These are phyloP conservation scores for Pyricularia pennisetigena DNA, from an alignment of 2,329 filamentous ascomycete species.

Conservation along the genomic window DNA sequence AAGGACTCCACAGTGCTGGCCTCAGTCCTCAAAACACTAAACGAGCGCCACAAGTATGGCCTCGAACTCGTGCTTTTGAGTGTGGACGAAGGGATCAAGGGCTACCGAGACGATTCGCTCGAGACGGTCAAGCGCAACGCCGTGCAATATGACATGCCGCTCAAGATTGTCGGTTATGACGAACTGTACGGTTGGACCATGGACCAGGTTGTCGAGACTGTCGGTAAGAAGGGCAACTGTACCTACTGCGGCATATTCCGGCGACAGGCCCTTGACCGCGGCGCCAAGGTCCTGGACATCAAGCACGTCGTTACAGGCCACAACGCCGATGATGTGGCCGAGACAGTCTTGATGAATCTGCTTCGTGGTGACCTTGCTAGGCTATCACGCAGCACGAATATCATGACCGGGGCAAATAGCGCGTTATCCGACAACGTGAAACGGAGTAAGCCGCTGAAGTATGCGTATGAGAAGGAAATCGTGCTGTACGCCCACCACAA, in stretches of 20 bases:
- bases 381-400: constrained; percentile 79
- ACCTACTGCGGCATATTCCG: constrained; percentile 97
- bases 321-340: constrained; percentile 94
- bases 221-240: constrained; percentile 97
- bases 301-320: constrained; percentile 94
- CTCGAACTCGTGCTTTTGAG: constrained; percentile 79
- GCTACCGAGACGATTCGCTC: constrained; percentile 89
- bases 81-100: constrained; percentile 95
- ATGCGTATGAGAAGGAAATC: constrained; percentile 98
- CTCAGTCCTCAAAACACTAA: constrained; percentile 87
- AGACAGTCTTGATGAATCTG: constrained; percentile 97
- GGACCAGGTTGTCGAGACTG: constrained; percentile 94
- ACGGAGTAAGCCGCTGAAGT: constrained; percentile 93
- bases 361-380: constrained; percentile 83
- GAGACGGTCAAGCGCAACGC: constrained; percentile 96
- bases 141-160: constrained; percentile 77
- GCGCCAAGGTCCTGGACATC: constrained; percentile 78
- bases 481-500: constrained; percentile 96
- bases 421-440: constrained; percentile 78
- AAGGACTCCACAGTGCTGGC: constrained; percentile 97
- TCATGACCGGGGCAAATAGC: constrained; percentile 58
- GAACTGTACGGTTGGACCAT: constrained; percentile 98
- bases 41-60: constrained; percentile 80
- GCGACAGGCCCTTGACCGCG: constrained; percentile 85
- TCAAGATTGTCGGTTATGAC: constrained; percentile 87